Percentiles rank a stretch among this genome's conserved stretches.
Evolutionary conservation across 2,329 filamentous ascomycete species (phyloP).

Genomic region (Ceratocystis smalleyi): DNA sequence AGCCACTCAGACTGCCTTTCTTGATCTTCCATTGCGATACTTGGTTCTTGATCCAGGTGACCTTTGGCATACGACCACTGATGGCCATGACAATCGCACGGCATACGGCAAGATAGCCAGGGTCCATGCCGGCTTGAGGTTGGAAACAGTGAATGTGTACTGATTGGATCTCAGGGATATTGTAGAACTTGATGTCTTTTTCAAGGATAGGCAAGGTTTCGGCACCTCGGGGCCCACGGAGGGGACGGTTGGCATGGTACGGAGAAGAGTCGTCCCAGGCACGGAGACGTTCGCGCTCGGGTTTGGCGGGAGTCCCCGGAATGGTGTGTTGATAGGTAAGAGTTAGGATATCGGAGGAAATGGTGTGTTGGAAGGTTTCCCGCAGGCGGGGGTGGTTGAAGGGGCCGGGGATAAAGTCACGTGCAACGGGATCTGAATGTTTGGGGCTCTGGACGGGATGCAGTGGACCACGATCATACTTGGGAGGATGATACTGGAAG

Average conservation of each 20-base stretch:
- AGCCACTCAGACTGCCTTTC: conserved; percentile 54
- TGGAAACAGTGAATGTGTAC: conserved; percentile 67
- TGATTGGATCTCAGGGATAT: conserved; percentile 66
- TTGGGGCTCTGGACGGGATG: conserved; percentile 86
- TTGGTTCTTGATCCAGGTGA: conserved; percentile 54
- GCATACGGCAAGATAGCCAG: conserved; percentile 62
- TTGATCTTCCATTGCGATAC: conserved; percentile 63
- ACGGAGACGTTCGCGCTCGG: conserved; percentile 52
- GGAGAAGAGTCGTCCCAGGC: conserved; percentile 81
- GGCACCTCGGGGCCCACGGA: conserved; percentile 65
- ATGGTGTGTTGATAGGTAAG: conserved; percentile 76
- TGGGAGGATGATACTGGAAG: conserved; percentile 89
- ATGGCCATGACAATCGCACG: conserved; percentile 76
- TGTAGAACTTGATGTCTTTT: conserved; percentile 60
- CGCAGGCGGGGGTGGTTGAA: conserved; percentile 77
- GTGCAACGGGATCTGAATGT: conserved; percentile 70
- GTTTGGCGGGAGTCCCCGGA: conserved; percentile 48
- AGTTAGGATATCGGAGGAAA: conserved; percentile 76
- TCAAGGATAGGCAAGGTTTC: conserved; percentile 58
- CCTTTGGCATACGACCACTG: conserved; percentile 55
- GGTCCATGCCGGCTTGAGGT: conserved; percentile 54
- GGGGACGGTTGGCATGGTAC: conserved; percentile 82
- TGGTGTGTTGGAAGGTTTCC: conserved; percentile 77
- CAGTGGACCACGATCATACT: conserved; percentile 84
- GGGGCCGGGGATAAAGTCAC: conserved; percentile 77